phyloP scores from a whole-genome alignment of 176 grass and related monocot species.

The Poa annua region DNA sequence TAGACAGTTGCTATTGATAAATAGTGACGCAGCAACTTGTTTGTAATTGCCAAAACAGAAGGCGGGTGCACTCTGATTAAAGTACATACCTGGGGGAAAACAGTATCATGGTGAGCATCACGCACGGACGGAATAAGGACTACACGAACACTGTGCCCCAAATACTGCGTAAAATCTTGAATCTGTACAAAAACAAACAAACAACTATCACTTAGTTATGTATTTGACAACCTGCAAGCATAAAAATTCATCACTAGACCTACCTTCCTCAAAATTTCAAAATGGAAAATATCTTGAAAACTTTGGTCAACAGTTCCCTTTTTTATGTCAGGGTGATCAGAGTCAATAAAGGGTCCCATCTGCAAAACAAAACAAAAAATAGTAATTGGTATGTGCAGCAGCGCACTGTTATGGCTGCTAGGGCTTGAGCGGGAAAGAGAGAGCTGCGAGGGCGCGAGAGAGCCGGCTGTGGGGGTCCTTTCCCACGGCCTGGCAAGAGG shows the following conservation, averaged over 20 bases:
- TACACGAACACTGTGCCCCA: conserved; percentile 66
- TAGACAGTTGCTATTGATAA: neutral
- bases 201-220: neutral
- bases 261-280: conserved; percentile 87
- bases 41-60: conserved; percentile 33
- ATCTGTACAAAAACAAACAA: conserved; percentile 61
- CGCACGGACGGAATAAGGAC: conserved; percentile 82
- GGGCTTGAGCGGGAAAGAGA: no score
- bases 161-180: conserved; percentile 78
- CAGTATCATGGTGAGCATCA: conserved; percentile 91
- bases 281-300: conserved; percentile 80
- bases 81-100: conserved; percentile 88
- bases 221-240: conserved; percentile 36
- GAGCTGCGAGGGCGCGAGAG: no score
- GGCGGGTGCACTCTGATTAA: neutral
- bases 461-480: no score
- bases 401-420: no score
- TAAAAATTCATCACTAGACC: conserved; percentile 25
- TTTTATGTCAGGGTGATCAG: conserved; percentile 93
- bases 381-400: conserved; percentile 30
- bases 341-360: conserved; percentile 99
- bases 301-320: conserved; percentile 67
- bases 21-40: conserved; percentile 20
- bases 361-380: conserved; percentile 31
- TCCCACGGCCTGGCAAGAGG: no score